Conservation (phyloP, 2,329 filamentous ascomycete species). For the Hypocreales sp. region DNA sequence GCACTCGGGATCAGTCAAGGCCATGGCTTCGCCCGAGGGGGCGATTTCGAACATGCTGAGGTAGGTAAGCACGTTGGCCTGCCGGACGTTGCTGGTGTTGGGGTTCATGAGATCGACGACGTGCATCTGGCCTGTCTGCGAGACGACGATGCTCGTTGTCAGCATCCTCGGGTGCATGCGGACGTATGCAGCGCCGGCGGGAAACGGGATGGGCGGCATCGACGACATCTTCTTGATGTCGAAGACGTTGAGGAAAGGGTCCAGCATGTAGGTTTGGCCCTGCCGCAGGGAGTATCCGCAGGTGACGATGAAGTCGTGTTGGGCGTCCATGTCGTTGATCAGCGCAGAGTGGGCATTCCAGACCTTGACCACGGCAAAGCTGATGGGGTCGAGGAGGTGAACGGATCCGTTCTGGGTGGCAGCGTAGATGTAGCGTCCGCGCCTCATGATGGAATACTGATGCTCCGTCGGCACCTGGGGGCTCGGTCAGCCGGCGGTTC, state of each 20-base stretch:
- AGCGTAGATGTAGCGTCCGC: conserved; percentile 79
- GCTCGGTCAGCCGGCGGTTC: conserved; percentile 12
- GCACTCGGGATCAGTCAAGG: conserved; percentile 63
- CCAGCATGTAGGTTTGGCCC: conserved; percentile 57
- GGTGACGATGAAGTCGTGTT: conserved; percentile 87
- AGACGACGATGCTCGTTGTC: conserved; percentile 87
- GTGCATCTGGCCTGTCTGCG: conserved; percentile 84
- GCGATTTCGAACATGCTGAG: conserved; percentile 75
- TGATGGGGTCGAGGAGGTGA: conserved; percentile 70
- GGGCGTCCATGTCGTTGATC: conserved; percentile 94
- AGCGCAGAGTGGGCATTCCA: conserved; percentile 84
- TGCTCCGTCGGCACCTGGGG: conserved; percentile 50
- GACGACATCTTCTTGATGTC: conserved; percentile 83
- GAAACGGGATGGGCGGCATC: conserved; percentile 81
- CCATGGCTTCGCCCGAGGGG: conserved; percentile 73
- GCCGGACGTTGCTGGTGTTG: conserved; percentile 70
- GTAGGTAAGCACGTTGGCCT: conserved; percentile 61
- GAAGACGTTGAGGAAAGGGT: conserved; percentile 89
- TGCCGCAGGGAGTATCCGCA: conserved; percentile 85
- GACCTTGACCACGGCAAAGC: conserved; percentile 62
- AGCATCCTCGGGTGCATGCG: conserved; percentile 93
- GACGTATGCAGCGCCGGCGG: conserved; percentile 83
- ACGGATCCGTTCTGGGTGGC: conserved; percentile 72
- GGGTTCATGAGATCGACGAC: conserved; percentile 92
- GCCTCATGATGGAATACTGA: conserved; percentile 85